Conservation (phyloP, 192 early-diverging fungal species). For the Obelidium mucronatum region DNA sequence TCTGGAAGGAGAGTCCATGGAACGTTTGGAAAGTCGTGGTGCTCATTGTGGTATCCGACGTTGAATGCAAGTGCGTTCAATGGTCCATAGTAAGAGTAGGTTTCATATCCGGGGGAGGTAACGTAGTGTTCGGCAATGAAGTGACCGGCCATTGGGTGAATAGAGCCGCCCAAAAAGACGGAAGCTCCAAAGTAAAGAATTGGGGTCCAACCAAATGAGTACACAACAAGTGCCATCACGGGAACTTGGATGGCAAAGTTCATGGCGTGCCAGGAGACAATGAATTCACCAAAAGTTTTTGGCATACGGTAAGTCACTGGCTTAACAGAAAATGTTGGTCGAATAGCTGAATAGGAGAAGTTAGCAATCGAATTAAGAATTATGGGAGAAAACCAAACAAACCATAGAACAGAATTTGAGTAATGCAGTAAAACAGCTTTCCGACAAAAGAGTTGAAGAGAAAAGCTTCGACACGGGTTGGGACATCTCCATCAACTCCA, state of each 20-base stretch:
- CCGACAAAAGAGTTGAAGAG: slow-evolving; percentile 55
- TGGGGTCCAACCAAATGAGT: slow-evolving; percentile 50
- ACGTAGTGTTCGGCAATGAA: slow-evolving; percentile 98
- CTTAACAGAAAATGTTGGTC: slow-evolving; percentile 46
- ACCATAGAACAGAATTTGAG: slow-evolving; percentile 58
- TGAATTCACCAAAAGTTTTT: slow-evolving; percentile 26
- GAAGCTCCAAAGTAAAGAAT: slow-evolving; percentile 50
- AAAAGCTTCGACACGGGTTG: slow-evolving; percentile 84
- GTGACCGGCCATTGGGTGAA: slow-evolving; percentile 94
- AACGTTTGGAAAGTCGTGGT: slow-evolving; percentile 94
- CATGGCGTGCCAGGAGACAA: slow-evolving; percentile 52
- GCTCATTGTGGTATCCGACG: slow-evolving; percentile 98
- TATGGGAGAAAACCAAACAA: background rate
- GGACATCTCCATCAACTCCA: slow-evolving; percentile 93
- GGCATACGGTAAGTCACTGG: slow-evolving; percentile 40
- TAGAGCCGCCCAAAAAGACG: slow-evolving; percentile 75
- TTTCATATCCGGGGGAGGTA: slow-evolving; percentile 92
- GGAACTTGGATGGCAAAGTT: slow-evolving; percentile 50
- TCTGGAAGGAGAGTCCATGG: slow-evolving; percentile 88
- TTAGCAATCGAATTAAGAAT: background rate
- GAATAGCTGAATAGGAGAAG: slow-evolving; percentile 48
- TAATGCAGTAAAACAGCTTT: slow-evolving; percentile 51
- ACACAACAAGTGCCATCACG: slow-evolving; percentile 40
- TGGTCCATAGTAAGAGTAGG: slow-evolving; percentile 96
- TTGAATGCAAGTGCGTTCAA: slow-evolving; percentile 90